A percentile compares a stretch with the other conserved stretches of the same genome.
Conservation (phyloP, 140 eudicot genomes). For the Eryngium alpinum region DNA sequence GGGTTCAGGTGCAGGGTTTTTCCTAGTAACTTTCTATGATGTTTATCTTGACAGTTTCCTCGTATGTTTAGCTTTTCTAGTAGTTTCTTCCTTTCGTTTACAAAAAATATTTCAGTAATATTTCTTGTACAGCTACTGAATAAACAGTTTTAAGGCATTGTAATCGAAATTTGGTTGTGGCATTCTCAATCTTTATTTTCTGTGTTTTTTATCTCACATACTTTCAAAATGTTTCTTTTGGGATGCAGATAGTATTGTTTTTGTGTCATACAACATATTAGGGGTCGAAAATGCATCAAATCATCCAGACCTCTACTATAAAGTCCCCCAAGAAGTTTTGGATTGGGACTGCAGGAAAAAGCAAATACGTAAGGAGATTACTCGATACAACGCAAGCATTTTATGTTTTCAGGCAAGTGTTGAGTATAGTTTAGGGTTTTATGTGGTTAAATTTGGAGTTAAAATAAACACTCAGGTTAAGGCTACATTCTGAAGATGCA, state of each 20-base stretch:
- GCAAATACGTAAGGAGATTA: constrained; percentile 48
- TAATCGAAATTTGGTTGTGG: background rate
- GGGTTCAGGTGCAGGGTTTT: background rate
- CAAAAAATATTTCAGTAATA: background rate
- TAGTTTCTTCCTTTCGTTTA: background rate
- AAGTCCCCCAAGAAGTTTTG: constrained; percentile 42
- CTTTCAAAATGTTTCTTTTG: background rate
- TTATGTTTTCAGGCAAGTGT: constrained; percentile 79
- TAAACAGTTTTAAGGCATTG: background rate
- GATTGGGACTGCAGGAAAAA: constrained; percentile 61
- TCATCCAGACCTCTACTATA: constrained; percentile 60
- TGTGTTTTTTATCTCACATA: background rate
- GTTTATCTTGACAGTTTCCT: background rate
- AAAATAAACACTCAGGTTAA: background rate
- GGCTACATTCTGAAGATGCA: background rate
- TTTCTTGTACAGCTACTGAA: background rate
- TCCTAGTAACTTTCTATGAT: background rate
- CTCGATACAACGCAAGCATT: constrained; percentile 49
- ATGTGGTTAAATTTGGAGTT: background rate
- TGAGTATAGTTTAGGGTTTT: background rate
- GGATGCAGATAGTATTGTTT: constrained; percentile 61
- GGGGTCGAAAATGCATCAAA: constrained; percentile 83
- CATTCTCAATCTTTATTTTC: background rate
- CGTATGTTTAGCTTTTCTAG: background rate
- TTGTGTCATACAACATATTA: constrained; percentile 77